Conservation (phyloP, 495 filamentous ascomycete genomes). For the Darksidea phi region DNA sequence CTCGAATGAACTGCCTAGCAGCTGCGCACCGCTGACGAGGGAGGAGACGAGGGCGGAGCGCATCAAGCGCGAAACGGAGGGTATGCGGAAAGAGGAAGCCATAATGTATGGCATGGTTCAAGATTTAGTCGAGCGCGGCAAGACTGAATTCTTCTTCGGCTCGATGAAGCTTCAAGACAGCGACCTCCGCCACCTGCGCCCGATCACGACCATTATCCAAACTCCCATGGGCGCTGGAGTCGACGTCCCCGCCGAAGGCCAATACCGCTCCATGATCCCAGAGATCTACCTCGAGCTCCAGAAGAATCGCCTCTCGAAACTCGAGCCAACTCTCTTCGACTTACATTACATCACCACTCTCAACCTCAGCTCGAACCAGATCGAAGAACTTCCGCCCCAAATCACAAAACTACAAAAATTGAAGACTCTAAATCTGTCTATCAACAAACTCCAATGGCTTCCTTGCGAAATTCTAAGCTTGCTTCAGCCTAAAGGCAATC, state of each 20-base stretch:
- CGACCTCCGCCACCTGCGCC: conserved; percentile 2
- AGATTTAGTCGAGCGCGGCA: neutral
- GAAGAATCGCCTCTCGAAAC: conserved; percentile 3
- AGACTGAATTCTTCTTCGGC: neutral
- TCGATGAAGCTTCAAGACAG: neutral
- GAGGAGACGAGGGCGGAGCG: neutral
- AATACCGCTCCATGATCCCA: conserved; percentile 20
- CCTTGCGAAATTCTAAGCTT: conserved; percentile 2
- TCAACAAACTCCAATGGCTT: conserved; percentile 14
- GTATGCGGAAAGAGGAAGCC: neutral
- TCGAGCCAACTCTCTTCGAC: conserved; percentile 8
- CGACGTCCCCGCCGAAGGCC: neutral
- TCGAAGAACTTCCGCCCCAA: conserved; percentile 17
- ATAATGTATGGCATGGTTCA: neutral
- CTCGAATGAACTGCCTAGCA: too few relatives aligned
- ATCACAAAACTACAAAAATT: conserved; percentile 6
- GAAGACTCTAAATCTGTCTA: neutral
- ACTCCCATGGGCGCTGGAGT: neutral
- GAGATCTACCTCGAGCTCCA: conserved; percentile 7
- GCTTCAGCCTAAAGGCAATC: conserved; percentile 1
- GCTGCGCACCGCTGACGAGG: too few relatives aligned
- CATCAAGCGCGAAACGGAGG: neutral
- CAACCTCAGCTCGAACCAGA: conserved; percentile 2
- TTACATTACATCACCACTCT: conserved; percentile 17
- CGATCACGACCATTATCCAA: conserved; percentile 7